Base-by-base conservation (phyloP, 1,284 basidiomycete genomes). In the Ceratobasidium sp. region DNA sequence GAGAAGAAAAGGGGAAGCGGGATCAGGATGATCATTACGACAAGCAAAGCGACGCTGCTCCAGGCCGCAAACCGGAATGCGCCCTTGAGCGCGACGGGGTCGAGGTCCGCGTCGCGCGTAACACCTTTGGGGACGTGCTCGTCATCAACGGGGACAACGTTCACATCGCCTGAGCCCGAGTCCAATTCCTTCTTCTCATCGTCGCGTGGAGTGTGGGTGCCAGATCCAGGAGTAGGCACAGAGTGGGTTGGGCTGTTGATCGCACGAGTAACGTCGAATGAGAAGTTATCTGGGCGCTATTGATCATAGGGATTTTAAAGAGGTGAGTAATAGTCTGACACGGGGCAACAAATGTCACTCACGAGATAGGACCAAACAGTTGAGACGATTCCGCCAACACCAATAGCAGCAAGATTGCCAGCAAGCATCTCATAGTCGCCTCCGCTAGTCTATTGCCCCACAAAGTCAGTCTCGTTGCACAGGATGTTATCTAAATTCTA, bases 331-430 rank as follows among this genome's bases (percentile, higher is more conserved):
- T 44, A 45, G 15, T 7, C 31, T 24, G 22, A n/a, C n/a, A 24
- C n/a, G 14, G 6, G 7, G n/a, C 27, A 27, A 50, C 41, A 63
- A 64, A 19, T 27, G 19, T 15, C 51, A 80, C 89, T 76, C 79
- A 90, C 90, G 57, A 93, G 82, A 56, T 89, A 81, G 0, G 93
- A 93, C 53, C 87, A 85, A 0, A 83, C 84, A 33, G 90, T 84
- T 0, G 93, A 88, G 78, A 98, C 85, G 75, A 98, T 90, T 0
- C 87, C 93, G 6, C 95, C 93, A 27, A 94, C 87, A 24, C 90
- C 90, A 78, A 98, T 94, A 0, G 95, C 91, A 0, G 93, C 92
- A 15, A 97, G 84, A 83, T 97, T 97, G 5, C 96, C 95, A 0
- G 95, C 91, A 19, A 97, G 86, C 91, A 93, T 93, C 79, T 92